Percentiles rank a stretch among this genome's conserved stretches.
Evolutionary conservation across 306 rosid species (phyloP).

Genomic region (Sesbania bispinosa): DNA sequence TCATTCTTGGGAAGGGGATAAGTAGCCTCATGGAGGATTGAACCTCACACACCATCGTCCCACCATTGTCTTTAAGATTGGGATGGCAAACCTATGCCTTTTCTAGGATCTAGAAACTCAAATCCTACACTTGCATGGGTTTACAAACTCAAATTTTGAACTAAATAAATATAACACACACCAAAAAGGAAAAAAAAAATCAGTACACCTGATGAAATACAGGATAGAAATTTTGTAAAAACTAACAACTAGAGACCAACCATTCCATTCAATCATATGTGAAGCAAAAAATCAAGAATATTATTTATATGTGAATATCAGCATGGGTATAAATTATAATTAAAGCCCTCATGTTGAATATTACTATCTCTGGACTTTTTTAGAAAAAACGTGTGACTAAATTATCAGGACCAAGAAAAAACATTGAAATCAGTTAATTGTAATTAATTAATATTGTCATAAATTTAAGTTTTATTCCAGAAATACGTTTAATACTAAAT

Average conservation of each 20-base stretch:
- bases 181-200: background rate
- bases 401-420: too few relatives aligned
- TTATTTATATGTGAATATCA: background rate
- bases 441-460: too few relatives aligned
- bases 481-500: too few relatives aligned
- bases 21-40: conserved; percentile 7
- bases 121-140: background rate
- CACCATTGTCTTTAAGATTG: background rate
- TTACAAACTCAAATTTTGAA: background rate
- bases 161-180: background rate
- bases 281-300: background rate
- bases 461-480: too few relatives aligned
- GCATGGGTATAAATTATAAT: background rate
- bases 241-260: background rate
- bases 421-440: too few relatives aligned
- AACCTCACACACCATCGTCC: background rate
- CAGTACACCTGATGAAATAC: background rate
- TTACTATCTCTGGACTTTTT: too few relatives aligned
- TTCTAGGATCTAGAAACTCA: background rate
- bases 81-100: background rate
- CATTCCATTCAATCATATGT: background rate
- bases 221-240: background rate
- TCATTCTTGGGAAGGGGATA: conserved; percentile 1
- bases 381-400: too few relatives aligned
- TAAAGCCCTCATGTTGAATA: background rate